phyloP scores from a whole-genome alignment of 371 early-diverging fungal species.

The Mucor velutinosus region DNA sequence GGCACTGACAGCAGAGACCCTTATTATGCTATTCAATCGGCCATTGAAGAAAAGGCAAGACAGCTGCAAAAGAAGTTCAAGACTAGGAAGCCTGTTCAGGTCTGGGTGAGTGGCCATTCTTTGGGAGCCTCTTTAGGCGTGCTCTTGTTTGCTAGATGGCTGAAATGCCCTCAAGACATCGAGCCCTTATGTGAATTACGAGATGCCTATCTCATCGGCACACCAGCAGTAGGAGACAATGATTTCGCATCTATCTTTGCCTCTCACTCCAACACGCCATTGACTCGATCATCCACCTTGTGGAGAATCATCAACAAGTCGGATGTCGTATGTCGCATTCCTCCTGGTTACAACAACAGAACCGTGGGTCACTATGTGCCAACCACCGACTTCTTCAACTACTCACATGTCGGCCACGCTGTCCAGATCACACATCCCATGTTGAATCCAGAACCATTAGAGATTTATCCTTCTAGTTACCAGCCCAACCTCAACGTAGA shows the following conservation, averaged over 20 bases:
- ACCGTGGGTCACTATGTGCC: slow-evolving; percentile 25
- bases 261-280: slow-evolving; percentile 29
- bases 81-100: slow-evolving; percentile 35
- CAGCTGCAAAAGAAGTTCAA: slow-evolving; percentile 13
- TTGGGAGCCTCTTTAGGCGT: slow-evolving; percentile 53
- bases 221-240: slow-evolving; percentile 50
- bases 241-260: slow-evolving; percentile 47
- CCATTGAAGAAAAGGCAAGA: slow-evolving; percentile 37
- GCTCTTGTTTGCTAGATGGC: slow-evolving; percentile 48
- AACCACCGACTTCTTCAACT: slow-evolving; percentile 39
- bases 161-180: slow-evolving; percentile 40
- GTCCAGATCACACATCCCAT: slow-evolving; percentile 29
- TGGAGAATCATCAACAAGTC: slow-evolving; percentile 45
- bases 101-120: slow-evolving; percentile 59
- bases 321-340: slow-evolving; percentile 34
- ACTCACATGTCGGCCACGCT: slow-evolving; percentile 46
- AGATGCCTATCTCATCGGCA: slow-evolving; percentile 48
- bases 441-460: slow-evolving; percentile 21
- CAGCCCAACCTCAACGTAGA: slow-evolving; percentile 24
- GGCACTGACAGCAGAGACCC: slow-evolving; percentile 40
- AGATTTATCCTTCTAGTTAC: slow-evolving; percentile 31
- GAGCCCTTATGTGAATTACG: slow-evolving; percentile 32
- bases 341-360: slow-evolving; percentile 33
- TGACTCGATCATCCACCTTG: slow-evolving; percentile 22
- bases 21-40: slow-evolving; percentile 43